Evolutionary conservation across 306 rosid species (phyloP), one percentile per base, ranked within the genome.

Genomic region (Quercus engelmannii): DNA sequence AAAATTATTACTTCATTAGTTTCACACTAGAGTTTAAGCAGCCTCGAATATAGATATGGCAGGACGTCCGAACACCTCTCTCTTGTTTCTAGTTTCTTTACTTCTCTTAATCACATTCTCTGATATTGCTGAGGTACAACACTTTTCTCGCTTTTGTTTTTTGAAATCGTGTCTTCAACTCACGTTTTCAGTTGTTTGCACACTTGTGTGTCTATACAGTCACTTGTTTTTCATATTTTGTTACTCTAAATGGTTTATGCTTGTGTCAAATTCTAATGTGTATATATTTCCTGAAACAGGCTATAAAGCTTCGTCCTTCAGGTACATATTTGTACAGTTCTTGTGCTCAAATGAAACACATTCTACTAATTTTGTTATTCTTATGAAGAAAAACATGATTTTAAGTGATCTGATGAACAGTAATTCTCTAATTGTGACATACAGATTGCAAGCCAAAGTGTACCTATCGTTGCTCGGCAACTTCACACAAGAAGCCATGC

Each of bases 401-500:
- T n/a, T 62, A 21, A 14, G 58, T 5, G 46, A 3, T 23, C 2
- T 51, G 73, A 14, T 14, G 21, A 68, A 15, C 30, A 28, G 3
- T 38, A 38, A 7, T 1, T 9, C 35, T 33, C 52, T 73, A 17
- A 31, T 62, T 3, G n/a, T 46, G 69, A 1, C 1, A 19, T 61
- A 62, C 86, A 94, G 94, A 86, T 72, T 94, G 98, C 82, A 87
- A 83, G 25, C 82, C 88, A 6, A 92, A 28, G 81, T 94, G 98
- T 46, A 80, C 49, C 0, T 83, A 87, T 49, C 91, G 98, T 26
- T 94, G 98, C 89, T 91, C 97, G 0, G 92, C 90, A 5, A 94
- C 98, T 0, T 88, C 96, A 17, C 98, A 92, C 88, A 92, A 86
- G 92, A 92, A 92, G 87, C 94, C 98, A 10, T 94, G 98, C 89